Evolutionary conservation across 176 grass and related monocot species (phyloP), one percentile per base, ranked within the genome.

Genomic region (Pontederia paniculata): DNA sequence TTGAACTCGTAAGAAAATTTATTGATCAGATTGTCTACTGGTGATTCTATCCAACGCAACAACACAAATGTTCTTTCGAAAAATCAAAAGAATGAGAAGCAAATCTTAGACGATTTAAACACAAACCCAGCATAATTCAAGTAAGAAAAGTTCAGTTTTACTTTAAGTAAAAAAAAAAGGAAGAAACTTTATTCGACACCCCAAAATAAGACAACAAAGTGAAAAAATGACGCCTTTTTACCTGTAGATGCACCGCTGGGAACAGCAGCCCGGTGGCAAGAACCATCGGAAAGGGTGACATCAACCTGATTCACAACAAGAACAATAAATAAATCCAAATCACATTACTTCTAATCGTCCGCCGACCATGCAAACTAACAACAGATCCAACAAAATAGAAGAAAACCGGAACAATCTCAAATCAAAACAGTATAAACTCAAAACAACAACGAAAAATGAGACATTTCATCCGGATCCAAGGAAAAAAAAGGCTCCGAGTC

Each of bases 171-270:
- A n/a, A n/a, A n/a, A n/a, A n/a, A n/a, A n/a, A n/a, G n/a, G n/a
- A n/a, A n/a, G n/a, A n/a, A n/a, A n/a, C n/a, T n/a, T n/a, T n/a
- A n/a, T n/a, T n/a, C n/a, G n/a, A n/a, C n/a, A n/a, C n/a, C n/a
- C n/a, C n/a, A n/a, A n/a, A n/a, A n/a, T n/a, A n/a, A n/a, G 17
- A 50, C 17, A 17, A 50, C 21, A 17, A 51, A 5, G 21, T 8
- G 14, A 8, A 37, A 23, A 19, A 10, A 43, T 44, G 11, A 17
- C 25, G 13, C 58, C 42, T 17, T 15, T 46, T 15, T 86, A 95
- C 91, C 91, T 18, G 91, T 96, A 65, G 91, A 96, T 2, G 91
- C 86, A 57, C 91, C 91, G 57, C 91, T 96, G 0, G 91, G 91
- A 42, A 96, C 86, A 0, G 91, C 91, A 8, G 77, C 91, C 72